Conservation (phyloP, 148 eudicot genomes). For the Arctostaphylos glauca region DNA sequence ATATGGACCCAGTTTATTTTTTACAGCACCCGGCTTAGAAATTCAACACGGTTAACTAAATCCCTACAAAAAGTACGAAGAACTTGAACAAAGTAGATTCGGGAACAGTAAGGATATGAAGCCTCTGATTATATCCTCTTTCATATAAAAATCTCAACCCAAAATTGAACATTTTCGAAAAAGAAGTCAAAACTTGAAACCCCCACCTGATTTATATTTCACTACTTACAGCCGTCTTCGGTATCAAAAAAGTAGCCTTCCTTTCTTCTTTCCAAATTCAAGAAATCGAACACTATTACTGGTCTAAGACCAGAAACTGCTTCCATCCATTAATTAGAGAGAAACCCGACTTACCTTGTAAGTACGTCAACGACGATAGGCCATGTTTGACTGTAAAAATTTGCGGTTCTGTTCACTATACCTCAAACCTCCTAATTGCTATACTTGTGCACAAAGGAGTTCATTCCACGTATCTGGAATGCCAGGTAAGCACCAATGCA, state of each 20-base stretch:
- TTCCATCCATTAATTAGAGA: not conserved
- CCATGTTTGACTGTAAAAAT: not conserved
- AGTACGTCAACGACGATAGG: not conserved
- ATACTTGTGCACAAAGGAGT: conserved; percentile 50
- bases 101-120: too few relatives aligned
- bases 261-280: not conserved
- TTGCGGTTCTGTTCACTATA: not conserved
- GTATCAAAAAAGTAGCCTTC: not conserved
- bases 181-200: too few relatives aligned
- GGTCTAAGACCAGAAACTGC: not conserved
- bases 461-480: conserved; percentile 70
- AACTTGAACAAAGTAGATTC: too few relatives aligned
- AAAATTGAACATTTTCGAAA: too few relatives aligned
- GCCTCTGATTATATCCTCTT: too few relatives aligned
- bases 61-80: too few relatives aligned
- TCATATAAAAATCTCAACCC: too few relatives aligned
- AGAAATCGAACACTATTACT: not conserved
- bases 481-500: conserved; percentile 74
- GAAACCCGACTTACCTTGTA: not conserved
- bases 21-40: too few relatives aligned
- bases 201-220: not conserved
- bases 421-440: conserved; percentile 16
- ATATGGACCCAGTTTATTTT: too few relatives aligned
- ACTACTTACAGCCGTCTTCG: not conserved
- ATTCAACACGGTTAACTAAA: too few relatives aligned